Conservation (phyloP, 139 green algal species). For the Chlamydomonas applanata region DNA sequence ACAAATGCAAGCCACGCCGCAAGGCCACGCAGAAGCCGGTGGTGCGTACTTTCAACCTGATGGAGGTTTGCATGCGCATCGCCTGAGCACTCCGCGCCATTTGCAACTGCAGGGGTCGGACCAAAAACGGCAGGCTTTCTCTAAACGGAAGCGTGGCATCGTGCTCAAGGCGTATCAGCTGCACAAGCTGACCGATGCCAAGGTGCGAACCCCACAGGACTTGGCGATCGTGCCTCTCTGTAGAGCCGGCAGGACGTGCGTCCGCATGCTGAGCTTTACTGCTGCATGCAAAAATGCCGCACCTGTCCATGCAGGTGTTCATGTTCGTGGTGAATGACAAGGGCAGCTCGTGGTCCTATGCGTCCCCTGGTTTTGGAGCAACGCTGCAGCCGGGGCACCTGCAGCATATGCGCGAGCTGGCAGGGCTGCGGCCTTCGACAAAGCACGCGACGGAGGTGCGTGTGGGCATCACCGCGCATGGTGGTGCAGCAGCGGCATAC, state of each 20-base stretch:
- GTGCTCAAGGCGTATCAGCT: constrained; percentile 64
- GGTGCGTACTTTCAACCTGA: constrained; percentile 10
- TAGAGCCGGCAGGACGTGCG: background rate
- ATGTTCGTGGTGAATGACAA: constrained; percentile 67
- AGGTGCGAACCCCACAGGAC: constrained; percentile 20
- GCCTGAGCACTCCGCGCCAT: background rate
- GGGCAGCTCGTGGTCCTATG: constrained; percentile 59
- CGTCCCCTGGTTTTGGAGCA: constrained; percentile 45
- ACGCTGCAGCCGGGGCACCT: constrained; percentile 37
- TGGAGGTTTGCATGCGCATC: background rate
- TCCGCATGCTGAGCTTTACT: background rate
- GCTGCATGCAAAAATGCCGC: background rate
- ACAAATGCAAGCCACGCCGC: constrained; percentile 23
- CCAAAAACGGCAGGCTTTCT: constrained; percentile 59
- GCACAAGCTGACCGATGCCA: constrained; percentile 50
- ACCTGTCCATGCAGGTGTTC: constrained; percentile 42
- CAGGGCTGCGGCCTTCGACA: constrained; percentile 19
- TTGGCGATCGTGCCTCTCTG: no score
- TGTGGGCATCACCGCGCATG: background rate
- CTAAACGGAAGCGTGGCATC: constrained; percentile 61
- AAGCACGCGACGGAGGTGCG: constrained; percentile 38
- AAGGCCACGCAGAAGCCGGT: constrained; percentile 43
- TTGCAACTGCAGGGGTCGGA: constrained; percentile 47
- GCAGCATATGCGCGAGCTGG: constrained; percentile 40
- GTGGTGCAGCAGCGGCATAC: background rate